Evolutionary conservation across 306 rosid genomes (phyloP).

Genomic region (Hippophae tibetana): DNA sequence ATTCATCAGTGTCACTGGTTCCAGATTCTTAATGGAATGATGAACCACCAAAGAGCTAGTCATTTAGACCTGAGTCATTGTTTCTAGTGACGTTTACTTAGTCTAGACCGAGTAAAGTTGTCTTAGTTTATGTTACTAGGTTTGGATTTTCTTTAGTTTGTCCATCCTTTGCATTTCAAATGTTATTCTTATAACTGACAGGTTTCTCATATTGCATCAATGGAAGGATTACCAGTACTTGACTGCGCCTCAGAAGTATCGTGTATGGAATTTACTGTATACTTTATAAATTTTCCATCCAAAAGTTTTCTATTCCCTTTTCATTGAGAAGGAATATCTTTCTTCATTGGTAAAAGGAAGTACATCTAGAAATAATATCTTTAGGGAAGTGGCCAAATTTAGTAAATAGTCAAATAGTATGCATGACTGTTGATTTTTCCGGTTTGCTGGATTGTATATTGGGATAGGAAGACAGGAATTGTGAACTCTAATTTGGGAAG

Average conservation of each 20-base stretch:
- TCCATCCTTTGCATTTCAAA: conserved; percentile 1
- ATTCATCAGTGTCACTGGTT: too few relatives aligned
- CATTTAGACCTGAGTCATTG: too few relatives aligned
- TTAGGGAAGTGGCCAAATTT: conserved; percentile 5
- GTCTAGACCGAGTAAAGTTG: too few relatives aligned
- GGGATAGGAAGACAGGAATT: too few relatives aligned
- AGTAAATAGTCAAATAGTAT: background rate
- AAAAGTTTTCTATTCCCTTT: conserved; percentile 1
- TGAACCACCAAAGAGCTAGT: too few relatives aligned
- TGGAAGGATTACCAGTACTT: conserved; percentile 66
- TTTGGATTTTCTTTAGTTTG: conserved; percentile 7
- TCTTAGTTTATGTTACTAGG: background rate
- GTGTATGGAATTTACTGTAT: conserved; percentile 39
- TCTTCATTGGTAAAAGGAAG: background rate
- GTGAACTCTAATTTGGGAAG: too few relatives aligned
- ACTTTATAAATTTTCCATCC: conserved; percentile 14
- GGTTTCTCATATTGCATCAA: conserved; percentile 68
- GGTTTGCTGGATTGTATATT: too few relatives aligned
- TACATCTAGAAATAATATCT: background rate
- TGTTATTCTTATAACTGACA: conserved; percentile 17
- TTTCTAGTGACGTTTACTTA: too few relatives aligned
- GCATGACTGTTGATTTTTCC: too few relatives aligned
- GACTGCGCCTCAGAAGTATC: conserved; percentile 71
- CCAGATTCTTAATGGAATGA: too few relatives aligned
- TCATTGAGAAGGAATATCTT: conserved; percentile 3